phyloP scores from a whole-genome alignment of 768 basidiomycete genomes.

The Rhizopogon rudus region DNA sequence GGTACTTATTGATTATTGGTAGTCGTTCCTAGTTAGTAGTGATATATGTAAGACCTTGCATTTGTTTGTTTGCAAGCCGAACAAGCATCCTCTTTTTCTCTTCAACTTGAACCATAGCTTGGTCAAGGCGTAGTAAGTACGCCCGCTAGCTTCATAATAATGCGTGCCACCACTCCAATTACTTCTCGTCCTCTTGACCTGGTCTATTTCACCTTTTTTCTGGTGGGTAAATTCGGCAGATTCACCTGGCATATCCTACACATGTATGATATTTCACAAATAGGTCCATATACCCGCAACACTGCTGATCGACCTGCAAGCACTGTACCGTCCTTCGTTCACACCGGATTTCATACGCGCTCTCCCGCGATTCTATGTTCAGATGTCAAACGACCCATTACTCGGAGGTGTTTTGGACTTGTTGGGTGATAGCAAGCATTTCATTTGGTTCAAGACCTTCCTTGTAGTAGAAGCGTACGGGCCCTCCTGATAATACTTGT shows the following conservation, averaged over 20 bases:
- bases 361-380: conserved; percentile 47
- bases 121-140: not conserved
- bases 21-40: no score
- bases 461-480: conserved; percentile 56
- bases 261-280: not conserved
- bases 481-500: not conserved
- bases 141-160: not conserved
- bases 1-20: no score
- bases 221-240: conserved; percentile 34
- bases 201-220: conserved; percentile 67
- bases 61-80: no score
- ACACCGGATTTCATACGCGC: conserved; percentile 43
- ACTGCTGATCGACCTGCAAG: conserved; percentile 66
- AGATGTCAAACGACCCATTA: conserved; percentile 63
- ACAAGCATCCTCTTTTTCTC: no score
- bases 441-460: conserved; percentile 65
- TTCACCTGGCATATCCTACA: not conserved
- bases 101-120: not conserved
- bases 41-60: no score
- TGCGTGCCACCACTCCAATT: conserved; percentile 32
- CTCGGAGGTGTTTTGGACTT: conserved; percentile 47
- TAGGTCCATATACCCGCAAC: conserved; percentile 68
- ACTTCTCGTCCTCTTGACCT: conserved; percentile 58
- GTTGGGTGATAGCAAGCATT: conserved; percentile 27
- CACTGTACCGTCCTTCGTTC: conserved; percentile 49